phyloP scores from a whole-genome alignment of 116 monocot species.

The Papilionanthe hybrid region DNA sequence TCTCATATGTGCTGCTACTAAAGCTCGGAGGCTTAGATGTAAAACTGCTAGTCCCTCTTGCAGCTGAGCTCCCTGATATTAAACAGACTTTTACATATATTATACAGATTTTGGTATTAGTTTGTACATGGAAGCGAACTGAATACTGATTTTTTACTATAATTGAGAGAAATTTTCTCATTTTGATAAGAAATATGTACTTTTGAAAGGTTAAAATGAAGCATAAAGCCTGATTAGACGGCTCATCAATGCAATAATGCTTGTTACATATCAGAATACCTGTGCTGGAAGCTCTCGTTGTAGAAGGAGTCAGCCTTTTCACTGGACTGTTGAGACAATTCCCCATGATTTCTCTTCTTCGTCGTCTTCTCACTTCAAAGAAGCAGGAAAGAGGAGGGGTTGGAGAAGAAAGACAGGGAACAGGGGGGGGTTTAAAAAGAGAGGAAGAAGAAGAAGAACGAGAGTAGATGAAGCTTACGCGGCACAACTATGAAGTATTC shows the following conservation, averaged over 20 bases:
- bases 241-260: background rate
- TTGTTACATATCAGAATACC: conserved; percentile 10
- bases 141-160: too few species aligned
- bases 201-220: background rate
- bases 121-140: background rate
- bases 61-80: background rate
- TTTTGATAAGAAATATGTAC: background rate
- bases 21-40: conserved; percentile 15
- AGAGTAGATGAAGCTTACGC: background rate
- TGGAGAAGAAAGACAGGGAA: background rate
- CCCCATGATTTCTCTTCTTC: conserved; percentile 16
- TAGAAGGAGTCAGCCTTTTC: conserved; percentile 18
- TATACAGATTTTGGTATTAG: background rate
- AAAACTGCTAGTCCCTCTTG: conserved; percentile 4
- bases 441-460: background rate
- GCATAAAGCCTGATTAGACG: background rate
- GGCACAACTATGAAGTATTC: too few species aligned
- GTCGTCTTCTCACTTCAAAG: background rate
- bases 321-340: conserved; percentile 18
- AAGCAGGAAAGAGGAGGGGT: background rate
- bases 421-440: background rate
- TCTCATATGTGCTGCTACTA: conserved; percentile 4
- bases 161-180: background rate
- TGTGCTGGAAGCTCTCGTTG: conserved; percentile 17
- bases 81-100: background rate